Percentiles rank a stretch among this genome's conserved stretches.
Conservation (phyloP, 2,329 filamentous ascomycete genomes). For the Graphiopsis chlorocephala region DNA sequence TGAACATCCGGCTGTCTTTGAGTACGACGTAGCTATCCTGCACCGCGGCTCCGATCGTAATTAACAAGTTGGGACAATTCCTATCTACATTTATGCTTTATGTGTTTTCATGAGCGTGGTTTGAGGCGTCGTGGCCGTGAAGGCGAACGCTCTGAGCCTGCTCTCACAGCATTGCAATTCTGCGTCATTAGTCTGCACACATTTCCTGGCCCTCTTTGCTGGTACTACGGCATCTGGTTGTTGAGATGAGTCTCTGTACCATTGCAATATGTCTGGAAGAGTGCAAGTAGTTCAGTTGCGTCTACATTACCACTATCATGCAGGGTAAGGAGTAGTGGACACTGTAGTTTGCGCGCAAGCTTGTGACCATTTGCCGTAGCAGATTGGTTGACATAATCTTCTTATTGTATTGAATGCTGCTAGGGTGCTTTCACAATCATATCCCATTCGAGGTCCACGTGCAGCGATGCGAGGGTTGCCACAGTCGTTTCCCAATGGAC, state of each 20-base stretch:
- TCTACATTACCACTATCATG: no score
- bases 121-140: background rate
- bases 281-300: background rate
- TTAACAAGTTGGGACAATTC: slow-evolving; percentile 17
- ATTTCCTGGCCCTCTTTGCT: background rate
- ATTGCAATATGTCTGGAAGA: background rate
- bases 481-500: background rate
- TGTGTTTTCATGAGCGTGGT: background rate
- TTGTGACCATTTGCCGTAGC: background rate
- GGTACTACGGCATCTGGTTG: background rate
- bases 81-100: background rate
- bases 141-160: background rate
- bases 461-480: background rate
- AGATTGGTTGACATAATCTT: background rate
- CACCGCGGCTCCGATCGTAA: slow-evolving; percentile 17
- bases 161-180: background rate
- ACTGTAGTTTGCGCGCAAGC: background rate
- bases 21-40: slow-evolving; percentile 17
- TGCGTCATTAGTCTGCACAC: background rate
- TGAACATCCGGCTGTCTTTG: slow-evolving; percentile 18
- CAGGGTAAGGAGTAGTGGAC: no score
- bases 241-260: background rate
- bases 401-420: background rate
- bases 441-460: background rate
- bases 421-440: background rate